A percentile compares a stretch with the other conserved stretches of the same genome.
Conservation (phyloP, 208 protist species). For the Polymyxa betae region DNA sequence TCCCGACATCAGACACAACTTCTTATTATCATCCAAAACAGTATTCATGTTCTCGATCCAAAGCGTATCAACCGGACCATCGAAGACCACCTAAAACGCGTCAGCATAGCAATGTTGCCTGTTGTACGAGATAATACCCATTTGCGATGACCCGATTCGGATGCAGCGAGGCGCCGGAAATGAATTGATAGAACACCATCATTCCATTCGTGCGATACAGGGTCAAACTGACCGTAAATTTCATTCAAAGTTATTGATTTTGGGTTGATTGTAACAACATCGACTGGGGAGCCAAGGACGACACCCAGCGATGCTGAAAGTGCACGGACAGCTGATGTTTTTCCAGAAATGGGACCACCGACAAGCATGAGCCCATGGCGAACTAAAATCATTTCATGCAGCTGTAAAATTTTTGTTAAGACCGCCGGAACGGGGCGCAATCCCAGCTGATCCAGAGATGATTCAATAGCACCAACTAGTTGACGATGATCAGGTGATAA, state of each 20-base stretch:
- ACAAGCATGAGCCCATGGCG: constrained; percentile 97
- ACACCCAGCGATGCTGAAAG: constrained; percentile 81
- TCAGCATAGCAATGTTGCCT: background rate
- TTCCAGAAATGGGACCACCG: constrained; percentile 85
- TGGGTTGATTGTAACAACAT: constrained; percentile 77
- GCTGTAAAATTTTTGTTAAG: constrained; percentile 61
- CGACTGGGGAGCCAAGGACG: constrained; percentile 74
- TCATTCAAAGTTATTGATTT: constrained; percentile 78
- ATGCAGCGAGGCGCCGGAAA: constrained; percentile 80
- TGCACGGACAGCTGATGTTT: constrained; percentile 81
- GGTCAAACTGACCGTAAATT: constrained; percentile 85
- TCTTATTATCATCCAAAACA: constrained; percentile 97
- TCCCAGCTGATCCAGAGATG: constrained; percentile 4
- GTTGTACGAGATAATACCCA: constrained; percentile 81
- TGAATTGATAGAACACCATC: constrained; percentile 92
- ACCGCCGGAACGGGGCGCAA: background rate
- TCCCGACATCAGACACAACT: constrained; percentile 91
- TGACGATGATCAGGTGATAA: constrained; percentile 61
- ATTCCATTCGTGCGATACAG: constrained; percentile 91
- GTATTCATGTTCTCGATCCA: constrained; percentile 99
- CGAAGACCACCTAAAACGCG: constrained; percentile 79
- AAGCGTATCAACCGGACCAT: constrained; percentile 96
- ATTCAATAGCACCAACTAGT: constrained; percentile 63
- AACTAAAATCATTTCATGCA: constrained; percentile 93
- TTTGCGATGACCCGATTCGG: constrained; percentile 67